Percentiles rank a stretch among this genome's conserved stretches.
Evolutionary conservation across 208 protist species (phyloP).

Genomic region (Trypanosoma brucei): DNA sequence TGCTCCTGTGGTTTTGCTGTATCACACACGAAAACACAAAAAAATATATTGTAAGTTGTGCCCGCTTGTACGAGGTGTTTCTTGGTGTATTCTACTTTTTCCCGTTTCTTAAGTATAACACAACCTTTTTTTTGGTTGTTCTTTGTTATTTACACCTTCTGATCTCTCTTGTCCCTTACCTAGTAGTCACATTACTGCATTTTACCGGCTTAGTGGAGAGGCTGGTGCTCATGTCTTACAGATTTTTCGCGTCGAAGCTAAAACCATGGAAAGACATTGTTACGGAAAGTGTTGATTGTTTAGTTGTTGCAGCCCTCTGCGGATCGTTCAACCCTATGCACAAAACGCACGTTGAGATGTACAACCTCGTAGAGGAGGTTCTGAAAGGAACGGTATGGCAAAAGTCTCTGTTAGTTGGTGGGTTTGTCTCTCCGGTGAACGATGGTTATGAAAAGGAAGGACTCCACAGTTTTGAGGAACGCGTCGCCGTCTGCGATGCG

Average conservation of each 20-base stretch:
- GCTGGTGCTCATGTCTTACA: constrained; percentile 11
- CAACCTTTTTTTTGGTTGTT: no score
- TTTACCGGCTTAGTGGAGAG: no score
- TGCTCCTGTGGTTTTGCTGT: no score
- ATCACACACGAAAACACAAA: no score
- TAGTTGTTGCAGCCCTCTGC: constrained; percentile 61
- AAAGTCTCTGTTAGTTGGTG: constrained; percentile 46
- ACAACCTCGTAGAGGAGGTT: constrained; percentile 32
- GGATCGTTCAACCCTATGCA: constrained; percentile 86
- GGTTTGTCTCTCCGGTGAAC: constrained; percentile 72
- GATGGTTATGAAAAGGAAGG: constrained; percentile 77
- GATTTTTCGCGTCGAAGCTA: constrained; percentile 37
- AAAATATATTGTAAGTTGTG: no score
- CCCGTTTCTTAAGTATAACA: no score
- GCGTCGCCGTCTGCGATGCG: constrained; percentile 35
- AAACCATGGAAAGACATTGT: constrained; percentile 20
- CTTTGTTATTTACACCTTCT: no score
- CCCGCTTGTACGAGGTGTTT: no score
- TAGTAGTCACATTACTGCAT: no score
- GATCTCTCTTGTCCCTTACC: no score
- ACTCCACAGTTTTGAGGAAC: constrained; percentile 32
- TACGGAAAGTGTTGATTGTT: constrained; percentile 6
- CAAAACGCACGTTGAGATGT: constrained; percentile 60
- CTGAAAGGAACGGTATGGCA: constrained; percentile 5
- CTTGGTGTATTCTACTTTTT: no score